Base-by-base conservation (phyloP, 371 early-diverging fungal species). In the Mortierella sp. region DNA sequence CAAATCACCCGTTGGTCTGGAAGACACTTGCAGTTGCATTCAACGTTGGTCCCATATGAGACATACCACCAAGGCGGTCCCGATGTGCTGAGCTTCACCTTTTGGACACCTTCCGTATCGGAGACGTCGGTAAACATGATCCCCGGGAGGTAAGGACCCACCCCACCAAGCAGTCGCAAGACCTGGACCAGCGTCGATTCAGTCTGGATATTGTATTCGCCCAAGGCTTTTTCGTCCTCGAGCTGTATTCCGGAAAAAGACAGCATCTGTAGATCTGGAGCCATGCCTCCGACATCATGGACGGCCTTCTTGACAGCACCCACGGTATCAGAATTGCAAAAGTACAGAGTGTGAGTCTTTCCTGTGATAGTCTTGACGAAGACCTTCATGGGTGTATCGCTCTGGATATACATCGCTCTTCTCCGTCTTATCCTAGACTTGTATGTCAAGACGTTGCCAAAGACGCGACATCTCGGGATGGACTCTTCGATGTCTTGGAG, bases 281-380 rank as follows among this genome's bases (percentile, higher is more conserved):
- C 13, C 13, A 25, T 24, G 10, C 34, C 34, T 34, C 10, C 34
- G 4, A 7, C 10, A 4, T 34, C 34, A 7, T 34, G 34, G 10
- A 34, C 10, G 7, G 10, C 10, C 7, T 34, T 7, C 34, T 34
- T 34, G 34, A 34, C 7, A 4, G 4, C 34, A 34, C 10, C 34
- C 79, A 92, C 88, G 59, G 90, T 88, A 60, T 86, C 86, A 10
- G 55, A 44, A 2, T 70, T 34, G 40, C 85, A 81, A 27, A 80
- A 89, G 84, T 92, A 91, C 60, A 90, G 72, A n/a, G 89, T 83
- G 4, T 21, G 2, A 3, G 37, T 24, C 14, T 25, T 53, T 5
- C 44, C 61, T 17, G 48, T 95, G n/a, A n/a, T n/a, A n/a, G n/a
- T n/a, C n/a, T n/a, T n/a, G n/a, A n/a, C n/a, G 24, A 24, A 47